Base-by-base conservation (phyloP, 2,329 filamentous ascomycete species). In the Emmonsiellopsis sp. region DNA sequence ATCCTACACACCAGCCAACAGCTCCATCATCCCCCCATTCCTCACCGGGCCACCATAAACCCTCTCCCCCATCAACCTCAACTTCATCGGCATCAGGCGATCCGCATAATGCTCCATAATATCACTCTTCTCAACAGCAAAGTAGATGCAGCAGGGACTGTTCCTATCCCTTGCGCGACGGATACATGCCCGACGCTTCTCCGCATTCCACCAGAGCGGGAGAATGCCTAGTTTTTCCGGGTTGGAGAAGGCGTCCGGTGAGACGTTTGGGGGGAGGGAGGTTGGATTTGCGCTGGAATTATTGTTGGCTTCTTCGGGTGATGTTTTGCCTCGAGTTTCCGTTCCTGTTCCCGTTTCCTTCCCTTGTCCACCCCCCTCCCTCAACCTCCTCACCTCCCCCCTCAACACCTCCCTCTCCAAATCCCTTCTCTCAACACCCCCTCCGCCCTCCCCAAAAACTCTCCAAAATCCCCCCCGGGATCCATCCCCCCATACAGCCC, bases 21-120 rank as follows among this genome's bases (percentile, higher is more conserved):
- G 20, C 20, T 26, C 20, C 20, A 26, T 26, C 20, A 26, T 26
- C 20, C 35, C 30, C 15, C 32, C 32, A 48, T 26, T 4, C 20
- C 20, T 5, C 20, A 26, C 20, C 20, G 20, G 20, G 5, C 20
- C 20, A 3, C 69, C 67, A 20, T 71, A 70, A 3, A 77, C 62
- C 0, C 60, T 60, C 59, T 79, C 74, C 3, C 65, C 72, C 16
- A 79, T 63, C 70, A 79, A 74, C 11, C 76, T 68, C 48, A 80
- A 63, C 66, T 79, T 73, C 74, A 78, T 76, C 2, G 76, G 72
- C 55, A 78, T 76, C 2, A 58, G 59, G 0, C 51, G 5, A 48
- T 79, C 70, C 2, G 69, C 68, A 47, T 79, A 79, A 48, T 73
- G 67, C 20, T 73, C 65, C 5, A 67, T 64, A 34, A 78, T 62